These are phyloP conservation scores for Mucor indicus DNA, from an alignment of 371 early-diverging fungal species.

Conservation along the genomic window DNA sequence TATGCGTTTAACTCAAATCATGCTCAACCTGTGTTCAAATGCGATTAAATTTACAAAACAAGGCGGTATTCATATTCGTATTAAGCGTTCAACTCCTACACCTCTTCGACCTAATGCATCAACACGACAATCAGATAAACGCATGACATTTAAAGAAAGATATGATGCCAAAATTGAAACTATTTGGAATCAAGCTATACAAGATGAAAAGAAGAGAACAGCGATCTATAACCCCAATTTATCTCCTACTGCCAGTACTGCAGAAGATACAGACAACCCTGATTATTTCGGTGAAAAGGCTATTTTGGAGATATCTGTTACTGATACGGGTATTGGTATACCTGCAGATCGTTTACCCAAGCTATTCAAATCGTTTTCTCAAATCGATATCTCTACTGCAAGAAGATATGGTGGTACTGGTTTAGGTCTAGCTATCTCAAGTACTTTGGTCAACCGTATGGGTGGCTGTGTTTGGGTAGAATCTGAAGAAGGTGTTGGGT, in stretches of 20 bases:
- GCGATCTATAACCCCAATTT: not conserved
- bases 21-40: constrained; percentile 59
- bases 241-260: not conserved
- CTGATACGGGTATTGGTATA: constrained; percentile 60
- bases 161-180: constrained; percentile 57
- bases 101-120: constrained; percentile 21
- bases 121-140: constrained; percentile 18
- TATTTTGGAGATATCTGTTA: constrained; percentile 55
- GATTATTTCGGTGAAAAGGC: constrained; percentile 35
- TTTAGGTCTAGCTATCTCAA: constrained; percentile 56
- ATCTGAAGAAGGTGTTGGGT: constrained; percentile 52
- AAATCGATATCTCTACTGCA: constrained; percentile 59
- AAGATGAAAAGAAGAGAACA: constrained; percentile 12
- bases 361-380: constrained; percentile 58
- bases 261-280: constrained; percentile 4
- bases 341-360: constrained; percentile 57
- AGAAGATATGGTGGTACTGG: constrained; percentile 59
- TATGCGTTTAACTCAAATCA: constrained; percentile 55
- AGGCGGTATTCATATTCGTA: constrained; percentile 39
- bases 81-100: constrained; percentile 33
- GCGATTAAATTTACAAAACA: constrained; percentile 57
- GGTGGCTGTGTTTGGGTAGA: constrained; percentile 63
- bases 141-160: constrained; percentile 53
- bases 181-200: constrained; percentile 25
- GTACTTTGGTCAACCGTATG: constrained; percentile 58